Evolutionary conservation across 2,329 filamentous ascomycete genomes (phyloP).

Genomic region (Cladobotryum mycophilum): DNA sequence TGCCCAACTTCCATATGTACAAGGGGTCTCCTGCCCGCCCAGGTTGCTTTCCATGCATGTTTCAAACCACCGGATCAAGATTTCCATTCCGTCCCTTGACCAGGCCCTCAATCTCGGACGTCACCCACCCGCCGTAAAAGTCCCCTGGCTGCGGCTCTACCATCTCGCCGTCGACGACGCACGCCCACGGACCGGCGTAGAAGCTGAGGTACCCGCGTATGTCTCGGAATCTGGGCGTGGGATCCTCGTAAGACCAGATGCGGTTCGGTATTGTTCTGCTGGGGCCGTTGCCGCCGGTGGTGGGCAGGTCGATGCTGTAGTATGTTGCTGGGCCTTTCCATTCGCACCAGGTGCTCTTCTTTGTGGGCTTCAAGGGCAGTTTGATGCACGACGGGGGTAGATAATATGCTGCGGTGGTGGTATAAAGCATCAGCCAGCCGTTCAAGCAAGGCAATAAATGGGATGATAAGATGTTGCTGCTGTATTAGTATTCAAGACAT

Average conservation of each 20-base stretch:
- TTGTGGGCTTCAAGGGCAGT: slow-evolving; percentile 39
- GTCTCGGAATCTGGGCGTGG: slow-evolving; percentile 43
- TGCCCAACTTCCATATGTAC: too few relatives aligned
- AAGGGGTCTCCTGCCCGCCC: too few relatives aligned
- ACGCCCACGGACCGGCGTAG: slow-evolving; percentile 57
- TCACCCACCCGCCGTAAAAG: slow-evolving; percentile 61
- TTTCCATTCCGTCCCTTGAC: slow-evolving; percentile 38
- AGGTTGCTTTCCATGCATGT: background rate
- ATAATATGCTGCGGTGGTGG: slow-evolving; percentile 45
- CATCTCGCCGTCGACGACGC: slow-evolving; percentile 54
- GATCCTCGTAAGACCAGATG: slow-evolving; percentile 54
- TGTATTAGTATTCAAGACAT: slow-evolving; percentile 20
- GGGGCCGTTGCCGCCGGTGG: slow-evolving; percentile 19
- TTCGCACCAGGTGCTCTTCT: slow-evolving; percentile 46
- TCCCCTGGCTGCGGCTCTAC: slow-evolving; percentile 55
- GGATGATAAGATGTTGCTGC: background rate
- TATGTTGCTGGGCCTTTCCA: slow-evolving; percentile 58
- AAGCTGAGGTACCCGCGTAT: slow-evolving; percentile 53
- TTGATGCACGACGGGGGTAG: slow-evolving; percentile 46
- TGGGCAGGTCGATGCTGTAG: slow-evolving; percentile 40
- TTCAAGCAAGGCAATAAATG: too few relatives aligned
- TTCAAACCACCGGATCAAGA: slow-evolving; percentile 29
- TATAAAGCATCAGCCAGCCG: background rate
- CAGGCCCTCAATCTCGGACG: slow-evolving; percentile 50
- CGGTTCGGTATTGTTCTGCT: slow-evolving; percentile 39